Evolutionary conservation across 176 grass and related monocot species (phyloP), one percentile per base, ranked within the genome.

Genomic region (Lolium multiflorum): DNA sequence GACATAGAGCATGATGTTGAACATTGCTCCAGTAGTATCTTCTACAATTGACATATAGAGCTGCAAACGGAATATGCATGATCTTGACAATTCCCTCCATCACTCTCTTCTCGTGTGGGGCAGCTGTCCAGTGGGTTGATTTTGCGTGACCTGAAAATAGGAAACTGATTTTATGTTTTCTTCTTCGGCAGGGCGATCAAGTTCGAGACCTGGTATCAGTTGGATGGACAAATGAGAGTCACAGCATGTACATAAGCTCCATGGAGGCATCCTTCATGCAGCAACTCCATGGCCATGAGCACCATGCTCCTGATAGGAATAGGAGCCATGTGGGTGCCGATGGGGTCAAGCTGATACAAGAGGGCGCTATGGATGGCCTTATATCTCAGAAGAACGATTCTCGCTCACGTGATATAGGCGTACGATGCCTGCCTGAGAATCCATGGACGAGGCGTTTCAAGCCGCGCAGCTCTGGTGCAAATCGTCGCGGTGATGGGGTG

Each of bases 221-320:
- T 20, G 92, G 84, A 79, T 94, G 92, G 92, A 94, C 92, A 82
- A 83, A 94, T 37, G 87, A 94, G 71, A 87, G 70, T 38, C 90
- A 92, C 77, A 76, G 73, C 80, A 20, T 86, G 44, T 94, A 92
- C 71, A 91, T 94, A 49, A 94, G 80, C 83, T 94, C 90, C 78
- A 89, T 94, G 90, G 92, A 94, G 77, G 86, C 80, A n/a, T 92
- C 92, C 25, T 94, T 72, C 20, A 22, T 72, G 69, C 69, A 47
- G 41, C 69, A 72, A 72, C 77, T 94, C 25, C 83, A 82, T 38
- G 82, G 80, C 31, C 68, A 43, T 39, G 51, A 24, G 4, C 70
- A 60, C 14, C 71, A 80, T 4, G 59, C 18, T 13, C 31, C 38
- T 17, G 55, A 67, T 15, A 43, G 14, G 26, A 79, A 62, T 39